Conservation (phyloP, 1,284 basidiomycete genomes). For the Agaricales sp. region DNA sequence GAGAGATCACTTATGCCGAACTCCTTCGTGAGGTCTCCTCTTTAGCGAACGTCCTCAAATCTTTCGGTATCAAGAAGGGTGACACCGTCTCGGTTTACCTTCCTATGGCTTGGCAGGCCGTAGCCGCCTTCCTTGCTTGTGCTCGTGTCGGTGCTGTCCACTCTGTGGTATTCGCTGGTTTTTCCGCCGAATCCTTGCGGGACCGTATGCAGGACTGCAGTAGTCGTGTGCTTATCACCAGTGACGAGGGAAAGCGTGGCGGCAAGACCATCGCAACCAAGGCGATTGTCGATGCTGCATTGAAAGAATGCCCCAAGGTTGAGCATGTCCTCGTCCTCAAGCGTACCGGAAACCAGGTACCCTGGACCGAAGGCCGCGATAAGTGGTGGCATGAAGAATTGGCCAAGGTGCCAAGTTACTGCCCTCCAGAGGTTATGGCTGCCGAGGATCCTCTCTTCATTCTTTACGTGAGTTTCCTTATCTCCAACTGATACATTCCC, state of each 20-base stretch:
- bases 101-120: conserved; percentile 89
- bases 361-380: conserved; percentile 83
- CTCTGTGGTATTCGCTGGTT: conserved; percentile 98
- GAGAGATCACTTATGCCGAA: conserved; percentile 73
- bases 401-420: conserved; percentile 79
- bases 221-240: conserved; percentile 87
- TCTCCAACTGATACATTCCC: not conserved
- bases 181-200: conserved; percentile 92
- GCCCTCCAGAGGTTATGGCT: conserved; percentile 80
- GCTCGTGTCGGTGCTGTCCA: conserved; percentile 96
- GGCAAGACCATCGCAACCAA: conserved; percentile 96
- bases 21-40: conserved; percentile 86
- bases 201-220: conserved; percentile 91
- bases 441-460: conserved; percentile 96
- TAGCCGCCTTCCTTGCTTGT: conserved; percentile 93
- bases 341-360: conserved; percentile 79
- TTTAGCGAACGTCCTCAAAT: conserved; percentile 88
- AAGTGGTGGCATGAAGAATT: conserved; percentile 96
- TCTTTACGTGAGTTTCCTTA: conserved; percentile 67
- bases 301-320: conserved; percentile 79
- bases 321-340: conserved; percentile 89
- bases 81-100: conserved; percentile 91
- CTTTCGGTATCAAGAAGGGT: conserved; percentile 89
- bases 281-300: conserved; percentile 87
- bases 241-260: conserved; percentile 91